Percentiles rank a stretch among this genome's conserved stretches.
Conservation (phyloP, 176 grass and related monocot species). For the Alopecurus myosuroides region DNA sequence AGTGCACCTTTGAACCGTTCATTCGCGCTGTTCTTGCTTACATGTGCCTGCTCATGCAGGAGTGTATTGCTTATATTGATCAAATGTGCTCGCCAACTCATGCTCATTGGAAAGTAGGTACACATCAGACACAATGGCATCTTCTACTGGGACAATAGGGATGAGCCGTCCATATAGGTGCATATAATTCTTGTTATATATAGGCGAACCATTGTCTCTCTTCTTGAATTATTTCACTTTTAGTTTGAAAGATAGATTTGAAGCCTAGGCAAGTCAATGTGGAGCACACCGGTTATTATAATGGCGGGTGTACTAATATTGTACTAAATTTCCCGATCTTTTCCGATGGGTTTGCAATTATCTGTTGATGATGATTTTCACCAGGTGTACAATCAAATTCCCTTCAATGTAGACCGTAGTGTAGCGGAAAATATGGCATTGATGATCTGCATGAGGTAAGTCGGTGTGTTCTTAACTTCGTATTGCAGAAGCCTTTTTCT, state of each 20-base stretch:
- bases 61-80: background rate
- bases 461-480: too few species aligned
- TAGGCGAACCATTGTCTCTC: background rate
- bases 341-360: conserved; percentile 67
- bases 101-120: conserved; percentile 88
- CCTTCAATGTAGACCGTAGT: conserved; percentile 83
- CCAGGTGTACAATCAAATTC: conserved; percentile 81
- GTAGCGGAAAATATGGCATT: conserved; percentile 93
- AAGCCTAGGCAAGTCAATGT: conserved; percentile 73
- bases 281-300: conserved; percentile 76
- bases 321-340: conserved; percentile 78
- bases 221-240: background rate
- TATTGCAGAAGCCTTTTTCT: too few species aligned
- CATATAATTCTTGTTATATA: background rate
- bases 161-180: conserved; percentile 93
- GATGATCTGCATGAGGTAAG: conserved; percentile 89
- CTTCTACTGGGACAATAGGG: conserved; percentile 86
- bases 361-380: conserved; percentile 92
- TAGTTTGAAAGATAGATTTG: conserved; percentile 54
- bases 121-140: conserved; percentile 94
- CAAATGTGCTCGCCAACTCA: conserved; percentile 71
- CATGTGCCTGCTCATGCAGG: background rate
- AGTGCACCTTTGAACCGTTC: background rate
- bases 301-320: conserved; percentile 83
- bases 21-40: background rate